phyloP scores from a whole-genome alignment of 2,329 filamentous ascomycete species.

The Capronia americana region DNA sequence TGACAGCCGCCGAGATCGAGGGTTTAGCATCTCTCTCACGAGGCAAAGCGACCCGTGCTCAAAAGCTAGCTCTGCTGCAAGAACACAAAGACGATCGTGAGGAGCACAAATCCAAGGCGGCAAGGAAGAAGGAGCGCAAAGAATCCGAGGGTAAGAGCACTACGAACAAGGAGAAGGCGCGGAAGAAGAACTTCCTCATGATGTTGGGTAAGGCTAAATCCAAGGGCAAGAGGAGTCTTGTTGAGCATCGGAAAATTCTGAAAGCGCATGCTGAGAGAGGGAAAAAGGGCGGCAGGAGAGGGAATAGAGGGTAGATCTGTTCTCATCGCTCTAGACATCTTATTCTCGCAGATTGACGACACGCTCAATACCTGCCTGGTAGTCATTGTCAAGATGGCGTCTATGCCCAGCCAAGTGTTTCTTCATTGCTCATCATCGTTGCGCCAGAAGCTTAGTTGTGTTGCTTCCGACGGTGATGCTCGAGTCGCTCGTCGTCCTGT shows the following conservation, averaged over 20 bases:
- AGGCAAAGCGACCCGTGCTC: constrained; percentile 86
- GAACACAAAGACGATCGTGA: constrained; percentile 79
- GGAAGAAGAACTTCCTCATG: constrained; percentile 99
- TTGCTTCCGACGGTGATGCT: no score
- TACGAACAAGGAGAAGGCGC: constrained; percentile 94
- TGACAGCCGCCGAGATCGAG: constrained; percentile 92
- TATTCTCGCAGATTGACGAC: neutral
- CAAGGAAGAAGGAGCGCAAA: constrained; percentile 85
- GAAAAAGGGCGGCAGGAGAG: constrained; percentile 64
- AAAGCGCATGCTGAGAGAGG: constrained; percentile 78
- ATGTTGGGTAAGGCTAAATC: constrained; percentile 93
- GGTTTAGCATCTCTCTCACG: constrained; percentile 74
- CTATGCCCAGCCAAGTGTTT: no score
- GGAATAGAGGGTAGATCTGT: constrained; percentile 22
- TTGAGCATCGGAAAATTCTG: constrained; percentile 80
- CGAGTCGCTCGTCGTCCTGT: neutral
- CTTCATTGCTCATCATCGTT: no score
- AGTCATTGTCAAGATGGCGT: neutral
- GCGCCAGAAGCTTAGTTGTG: no score
- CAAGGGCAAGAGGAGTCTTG: constrained; percentile 93
- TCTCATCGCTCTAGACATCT: neutral
- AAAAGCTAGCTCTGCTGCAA: constrained; percentile 80
- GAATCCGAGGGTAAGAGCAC: constrained; percentile 89
- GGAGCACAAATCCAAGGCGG: constrained; percentile 85
- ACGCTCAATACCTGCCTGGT: neutral